These are phyloP conservation scores for Panellus pusillus DNA, from an alignment of 768 basidiomycete species.

Conservation along the genomic window DNA sequence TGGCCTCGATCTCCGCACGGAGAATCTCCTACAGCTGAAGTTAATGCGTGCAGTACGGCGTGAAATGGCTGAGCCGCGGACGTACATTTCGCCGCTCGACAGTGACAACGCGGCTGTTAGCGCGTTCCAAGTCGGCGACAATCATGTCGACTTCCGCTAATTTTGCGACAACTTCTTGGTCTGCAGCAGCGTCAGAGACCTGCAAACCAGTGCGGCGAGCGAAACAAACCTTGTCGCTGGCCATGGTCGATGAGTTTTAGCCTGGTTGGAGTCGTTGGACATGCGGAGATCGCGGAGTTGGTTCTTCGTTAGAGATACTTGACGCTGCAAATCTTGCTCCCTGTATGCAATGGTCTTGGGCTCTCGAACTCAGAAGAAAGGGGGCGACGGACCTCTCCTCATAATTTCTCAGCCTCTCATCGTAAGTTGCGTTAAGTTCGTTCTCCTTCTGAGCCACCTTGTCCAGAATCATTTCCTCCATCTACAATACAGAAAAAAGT, in stretches of 20 bases:
- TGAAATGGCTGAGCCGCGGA: constrained; percentile 4
- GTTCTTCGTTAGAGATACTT: constrained; percentile 81
- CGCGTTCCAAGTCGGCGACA: constrained; percentile 88
- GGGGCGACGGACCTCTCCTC: constrained; percentile 75
- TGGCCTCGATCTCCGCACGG: constrained; percentile 90
- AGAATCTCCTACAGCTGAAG: constrained; percentile 71
- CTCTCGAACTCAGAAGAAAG: background rate
- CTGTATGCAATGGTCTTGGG: constrained; percentile 37
- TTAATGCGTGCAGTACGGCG: background rate
- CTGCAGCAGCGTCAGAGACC: constrained; percentile 35
- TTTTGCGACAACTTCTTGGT: constrained; percentile 89
- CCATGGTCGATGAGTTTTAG: constrained; percentile 89
- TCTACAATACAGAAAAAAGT: constrained; percentile 48
- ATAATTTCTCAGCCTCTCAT: constrained; percentile 93
- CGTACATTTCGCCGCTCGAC: constrained; percentile 91
- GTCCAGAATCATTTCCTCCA: constrained; percentile 92
- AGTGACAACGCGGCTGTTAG: constrained; percentile 90
- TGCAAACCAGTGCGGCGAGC: background rate
- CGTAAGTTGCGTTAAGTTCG: constrained; percentile 94
- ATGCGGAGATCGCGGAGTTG: constrained; percentile 89
- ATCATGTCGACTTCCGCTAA: constrained; percentile 95
- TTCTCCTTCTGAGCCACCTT: constrained; percentile 92
- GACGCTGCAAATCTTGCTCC: constrained; percentile 92
- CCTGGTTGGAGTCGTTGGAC: constrained; percentile 91
- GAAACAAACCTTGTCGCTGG: constrained; percentile 76